Conservation (phyloP, 108 stramenopile genomes). For the Mayamaea pseudoterrestris region DNA sequence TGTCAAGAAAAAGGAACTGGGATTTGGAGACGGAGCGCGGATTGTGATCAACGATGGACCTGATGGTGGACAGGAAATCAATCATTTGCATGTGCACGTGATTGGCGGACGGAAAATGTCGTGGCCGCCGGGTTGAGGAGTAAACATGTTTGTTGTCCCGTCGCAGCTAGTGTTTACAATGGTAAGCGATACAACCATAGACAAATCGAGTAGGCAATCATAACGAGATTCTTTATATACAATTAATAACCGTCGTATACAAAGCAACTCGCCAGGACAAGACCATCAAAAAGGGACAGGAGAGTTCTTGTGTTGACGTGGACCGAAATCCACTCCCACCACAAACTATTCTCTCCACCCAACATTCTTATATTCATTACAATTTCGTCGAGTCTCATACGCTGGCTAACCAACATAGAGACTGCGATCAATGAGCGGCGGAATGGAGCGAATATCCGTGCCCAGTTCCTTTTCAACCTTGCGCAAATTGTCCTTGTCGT, state of each 20-base stretch:
- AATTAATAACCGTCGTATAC: too few species aligned
- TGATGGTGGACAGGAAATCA: constrained; percentile 88
- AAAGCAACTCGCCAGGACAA: too few species aligned
- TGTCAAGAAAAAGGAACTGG: constrained; percentile 66
- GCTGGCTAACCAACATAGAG: constrained; percentile 88
- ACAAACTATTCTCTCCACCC: constrained; percentile 22
- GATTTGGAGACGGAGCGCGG: constrained; percentile 78
- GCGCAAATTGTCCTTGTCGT: constrained; percentile 75
- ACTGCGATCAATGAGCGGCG: constrained; percentile 87
- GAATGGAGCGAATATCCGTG: constrained; percentile 97
- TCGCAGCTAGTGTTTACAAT: too few species aligned
- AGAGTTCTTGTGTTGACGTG: not conserved
- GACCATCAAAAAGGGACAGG: too few species aligned
- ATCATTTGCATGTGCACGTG: constrained; percentile 90
- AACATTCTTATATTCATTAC: not conserved
- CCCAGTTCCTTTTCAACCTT: constrained; percentile 93
- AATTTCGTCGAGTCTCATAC: not conserved
- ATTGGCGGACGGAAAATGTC: constrained; percentile 62
- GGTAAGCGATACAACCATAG: too few species aligned
- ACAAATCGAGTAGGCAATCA: too few species aligned
- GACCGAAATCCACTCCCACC: constrained; percentile 24
- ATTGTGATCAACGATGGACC: constrained; percentile 92
- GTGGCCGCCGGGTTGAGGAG: constrained; percentile 42
- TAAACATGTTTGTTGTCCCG: too few species aligned
- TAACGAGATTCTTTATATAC: too few species aligned